Percentiles rank a stretch among this genome's conserved stretches.
phyloP scores from a whole-genome alignment of 192 early-diverging fungal genomes.

The Coemansia interrupta region DNA sequence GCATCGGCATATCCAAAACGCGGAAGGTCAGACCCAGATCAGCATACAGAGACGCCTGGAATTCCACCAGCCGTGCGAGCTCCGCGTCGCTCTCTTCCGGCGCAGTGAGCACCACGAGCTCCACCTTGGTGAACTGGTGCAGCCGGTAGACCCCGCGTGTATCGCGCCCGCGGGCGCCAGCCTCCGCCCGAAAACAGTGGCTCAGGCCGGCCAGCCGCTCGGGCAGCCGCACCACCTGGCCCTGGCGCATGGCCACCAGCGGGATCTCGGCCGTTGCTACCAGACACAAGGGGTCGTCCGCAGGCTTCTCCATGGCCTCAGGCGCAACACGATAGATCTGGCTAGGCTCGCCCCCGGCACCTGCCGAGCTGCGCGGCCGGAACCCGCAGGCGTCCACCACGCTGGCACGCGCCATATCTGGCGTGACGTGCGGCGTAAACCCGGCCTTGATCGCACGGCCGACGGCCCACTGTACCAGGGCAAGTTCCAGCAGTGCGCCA shows the following conservation, averaged over 20 bases:
- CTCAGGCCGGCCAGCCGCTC: constrained; percentile 81
- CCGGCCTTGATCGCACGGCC: constrained; percentile 66
- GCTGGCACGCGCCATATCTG: constrained; percentile 77
- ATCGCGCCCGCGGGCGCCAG: constrained; percentile 78
- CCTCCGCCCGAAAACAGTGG: constrained; percentile 87
- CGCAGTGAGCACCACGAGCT: constrained; percentile 74
- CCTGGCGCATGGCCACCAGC: constrained; percentile 77
- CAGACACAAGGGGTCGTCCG: constrained; percentile 61
- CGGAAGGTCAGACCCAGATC: constrained; percentile 75
- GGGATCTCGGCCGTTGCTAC: constrained; percentile 91
- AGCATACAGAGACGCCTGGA: constrained; percentile 72
- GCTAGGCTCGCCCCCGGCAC: constrained; percentile 57
- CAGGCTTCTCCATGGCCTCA: constrained; percentile 30
- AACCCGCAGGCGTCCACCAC: constrained; percentile 88
- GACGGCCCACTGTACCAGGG: constrained; percentile 82
- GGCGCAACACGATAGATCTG: constrained; percentile 78
- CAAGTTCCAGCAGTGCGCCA: constrained; percentile 85
- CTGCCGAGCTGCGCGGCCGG: constrained; percentile 60
- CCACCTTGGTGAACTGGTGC: constrained; percentile 94
- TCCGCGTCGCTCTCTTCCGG: constrained; percentile 64
- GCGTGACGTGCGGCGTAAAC: constrained; percentile 75
- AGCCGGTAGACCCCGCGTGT: constrained; percentile 86
- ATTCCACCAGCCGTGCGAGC: constrained; percentile 64
- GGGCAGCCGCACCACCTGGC: constrained; percentile 57
- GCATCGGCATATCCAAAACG: constrained; percentile 87